Evolutionary conservation across 306 rosid genomes (phyloP).

Genomic region (Potentilla sterilis): DNA sequence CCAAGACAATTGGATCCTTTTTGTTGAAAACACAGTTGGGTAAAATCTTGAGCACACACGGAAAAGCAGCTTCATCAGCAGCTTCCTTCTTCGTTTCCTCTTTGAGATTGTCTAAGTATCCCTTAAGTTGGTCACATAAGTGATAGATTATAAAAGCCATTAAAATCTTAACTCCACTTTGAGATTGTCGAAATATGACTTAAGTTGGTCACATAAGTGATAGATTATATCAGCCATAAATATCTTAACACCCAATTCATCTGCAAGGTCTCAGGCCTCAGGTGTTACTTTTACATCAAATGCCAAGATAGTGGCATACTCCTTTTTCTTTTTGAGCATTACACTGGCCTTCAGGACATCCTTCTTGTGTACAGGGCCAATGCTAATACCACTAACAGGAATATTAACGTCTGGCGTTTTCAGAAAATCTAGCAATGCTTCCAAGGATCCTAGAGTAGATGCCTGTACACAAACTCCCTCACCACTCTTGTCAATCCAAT

Average conservation of each 20-base stretch:
- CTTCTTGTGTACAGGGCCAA: constrained; percentile 96
- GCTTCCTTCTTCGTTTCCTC: constrained; percentile 93
- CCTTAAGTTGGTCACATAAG: too few relatives aligned
- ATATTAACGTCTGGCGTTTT: constrained; percentile 83
- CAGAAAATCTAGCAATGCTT: constrained; percentile 88
- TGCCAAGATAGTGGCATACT: constrained; percentile 82
- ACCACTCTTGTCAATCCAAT: constrained; percentile 84
- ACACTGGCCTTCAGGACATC: constrained; percentile 97
- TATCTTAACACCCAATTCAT: constrained; percentile 74
- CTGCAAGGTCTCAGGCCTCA: constrained; percentile 90
- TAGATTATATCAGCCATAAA: constrained; percentile 90
- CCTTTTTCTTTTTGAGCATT: constrained; percentile 90
- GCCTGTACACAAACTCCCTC: constrained; percentile 98
- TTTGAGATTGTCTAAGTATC: too few relatives aligned
- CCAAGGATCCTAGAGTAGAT: constrained; percentile 93
- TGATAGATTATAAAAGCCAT: too few relatives aligned
- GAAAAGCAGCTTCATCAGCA: constrained; percentile 93
- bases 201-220: constrained; percentile 86
- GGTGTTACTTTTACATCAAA: constrained; percentile 97
- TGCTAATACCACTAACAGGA: constrained; percentile 92
- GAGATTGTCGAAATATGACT: constrained; percentile 80
- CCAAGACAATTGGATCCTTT: constrained; percentile 97
- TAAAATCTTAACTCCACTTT: too few relatives aligned
- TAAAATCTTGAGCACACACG: constrained; percentile 69
- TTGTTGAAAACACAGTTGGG: constrained; percentile 94